These are phyloP conservation scores for Saccharomyces hybrid DNA, from an alignment of 1,139 yeast genomes.

Conservation along the genomic window DNA sequence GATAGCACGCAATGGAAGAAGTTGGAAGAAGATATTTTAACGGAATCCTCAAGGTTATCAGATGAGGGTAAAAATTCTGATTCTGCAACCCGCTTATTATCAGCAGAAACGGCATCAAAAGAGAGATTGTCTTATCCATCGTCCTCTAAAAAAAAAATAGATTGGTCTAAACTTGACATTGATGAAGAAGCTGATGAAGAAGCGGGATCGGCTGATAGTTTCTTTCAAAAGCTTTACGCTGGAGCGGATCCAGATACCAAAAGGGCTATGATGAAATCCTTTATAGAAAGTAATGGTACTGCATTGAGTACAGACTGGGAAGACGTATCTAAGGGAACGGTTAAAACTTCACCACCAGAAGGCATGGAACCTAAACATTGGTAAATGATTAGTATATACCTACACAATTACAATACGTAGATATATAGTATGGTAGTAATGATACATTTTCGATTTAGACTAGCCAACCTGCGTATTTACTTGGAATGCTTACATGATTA, in stretches of 20 bases:
- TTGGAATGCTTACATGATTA: background rate
- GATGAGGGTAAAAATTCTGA: conserved; percentile 1
- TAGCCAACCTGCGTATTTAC: background rate
- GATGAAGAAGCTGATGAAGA: conserved; percentile 42
- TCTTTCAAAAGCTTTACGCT: conserved; percentile 67
- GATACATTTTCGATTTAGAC: background rate
- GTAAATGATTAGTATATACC: conserved; percentile 12
- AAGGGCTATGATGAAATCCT: conserved; percentile 97
- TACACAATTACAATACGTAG: background rate
- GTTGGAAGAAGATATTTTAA: conserved; percentile 22
- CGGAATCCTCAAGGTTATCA: background rate
- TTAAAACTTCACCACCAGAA: conserved; percentile 73
- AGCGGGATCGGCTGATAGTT: conserved; percentile 50
- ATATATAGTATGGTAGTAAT: background rate
- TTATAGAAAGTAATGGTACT: conserved; percentile 90
- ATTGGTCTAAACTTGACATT: conserved; percentile 66
- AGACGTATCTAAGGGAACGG: conserved; percentile 65
- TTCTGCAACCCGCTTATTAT: conserved; percentile 3
- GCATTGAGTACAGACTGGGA: conserved; percentile 90
- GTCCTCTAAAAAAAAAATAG: conserved; percentile 50
- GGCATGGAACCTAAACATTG: conserved; percentile 47
- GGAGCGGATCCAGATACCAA: conserved; percentile 82
- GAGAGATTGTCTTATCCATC: conserved; percentile 45
- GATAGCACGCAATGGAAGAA: conserved; percentile 35
- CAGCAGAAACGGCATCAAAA: background rate